Evolutionary conservation across 2,329 filamentous ascomycete genomes (phyloP), one percentile per base, ranked within the genome.

Genomic region (Exophiala oligosperma): DNA sequence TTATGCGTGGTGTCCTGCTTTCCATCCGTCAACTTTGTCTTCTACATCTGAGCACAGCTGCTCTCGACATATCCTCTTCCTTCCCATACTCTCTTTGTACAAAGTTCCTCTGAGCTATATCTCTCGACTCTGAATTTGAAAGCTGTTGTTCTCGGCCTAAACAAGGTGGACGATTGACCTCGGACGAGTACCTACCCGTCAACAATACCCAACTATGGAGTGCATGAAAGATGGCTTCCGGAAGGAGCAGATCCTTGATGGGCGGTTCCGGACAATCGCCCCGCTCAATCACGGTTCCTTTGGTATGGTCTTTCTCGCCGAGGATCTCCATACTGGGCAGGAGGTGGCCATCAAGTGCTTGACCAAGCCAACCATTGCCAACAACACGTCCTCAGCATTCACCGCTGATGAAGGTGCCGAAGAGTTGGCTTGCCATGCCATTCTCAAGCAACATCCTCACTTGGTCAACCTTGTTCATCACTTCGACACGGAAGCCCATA

Each of bases 211-310:
- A 35, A 56, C 43, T 46, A 89, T 96, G 91, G 90, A 92, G 79
- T 96, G 91, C 81, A 85, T 96, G 81, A 86, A 87, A 78, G 86
- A 92, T 77, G 83, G 86, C 71, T 94, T 96, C 77, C 80, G 86
- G 71, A 81, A 86, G 75, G 91, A 89, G 75, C 84, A 89, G 76
- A 78, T 96, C 72, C 86, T 96, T 72, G 87, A 90, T 73, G 92
- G 91, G 74, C 92, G 94, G 67, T 99, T 94, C 75, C 82, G 90
- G 77, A 96, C 92, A 56, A 83, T 97, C 71, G 90, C 92, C 67
- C 92, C 94, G 57, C 89, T 99, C 78, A 99, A 99, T 73, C 92
- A 97, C 83, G 94, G 94, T 68, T 97, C 94, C 56, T 99, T 97
- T 72, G 94, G 94, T 72, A 95, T 97, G 91, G 94, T 99, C 69